Conservation (phyloP, 2,329 filamentous ascomycete genomes). For the Tolypocladium paradoxum region DNA sequence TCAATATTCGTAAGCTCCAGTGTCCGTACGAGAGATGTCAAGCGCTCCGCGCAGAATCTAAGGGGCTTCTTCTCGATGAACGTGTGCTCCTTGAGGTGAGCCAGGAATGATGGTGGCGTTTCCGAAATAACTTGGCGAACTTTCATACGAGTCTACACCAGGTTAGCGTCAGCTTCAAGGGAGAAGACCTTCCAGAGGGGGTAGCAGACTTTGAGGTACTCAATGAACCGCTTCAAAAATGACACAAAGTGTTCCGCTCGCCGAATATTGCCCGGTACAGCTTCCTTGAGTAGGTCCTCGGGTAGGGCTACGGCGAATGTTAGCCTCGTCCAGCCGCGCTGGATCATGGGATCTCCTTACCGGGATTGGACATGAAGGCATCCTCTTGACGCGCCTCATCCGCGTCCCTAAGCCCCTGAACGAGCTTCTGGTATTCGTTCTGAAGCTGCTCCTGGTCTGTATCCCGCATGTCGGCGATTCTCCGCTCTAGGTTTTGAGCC, state of each 20-base stretch:
- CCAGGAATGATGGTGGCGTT: conserved; percentile 85
- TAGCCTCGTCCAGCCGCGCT: conserved; percentile 3
- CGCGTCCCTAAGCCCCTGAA: conserved; percentile 79
- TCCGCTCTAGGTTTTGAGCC: conserved; percentile 80
- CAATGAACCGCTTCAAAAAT: conserved; percentile 92
- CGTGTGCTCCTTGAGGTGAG: conserved; percentile 87
- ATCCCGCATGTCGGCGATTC: conserved; percentile 89
- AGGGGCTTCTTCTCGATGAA: conserved; percentile 97
- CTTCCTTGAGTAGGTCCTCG: conserved; percentile 89
- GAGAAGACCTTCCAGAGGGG: not conserved
- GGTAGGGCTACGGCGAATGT: conserved; percentile 54
- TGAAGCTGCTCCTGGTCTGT: conserved; percentile 91
- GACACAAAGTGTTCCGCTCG: conserved; percentile 92
- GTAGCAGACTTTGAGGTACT: conserved; percentile 65
- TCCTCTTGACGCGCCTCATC: conserved; percentile 89
- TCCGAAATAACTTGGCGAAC: conserved; percentile 95
- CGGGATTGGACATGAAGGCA: conserved; percentile 91
- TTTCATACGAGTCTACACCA: conserved; percentile 77
- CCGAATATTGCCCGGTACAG: conserved; percentile 90
- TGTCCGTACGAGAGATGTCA: conserved; percentile 89
- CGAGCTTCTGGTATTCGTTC: conserved; percentile 89
- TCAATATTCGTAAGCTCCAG: conserved; percentile 96
- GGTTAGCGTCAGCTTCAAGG: not conserved
- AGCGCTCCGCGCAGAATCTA: conserved; percentile 84
- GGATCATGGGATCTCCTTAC: conserved; percentile 18